phyloP scores from a whole-genome alignment of 2,329 filamentous ascomycete species.

The Fusarium sp. region DNA sequence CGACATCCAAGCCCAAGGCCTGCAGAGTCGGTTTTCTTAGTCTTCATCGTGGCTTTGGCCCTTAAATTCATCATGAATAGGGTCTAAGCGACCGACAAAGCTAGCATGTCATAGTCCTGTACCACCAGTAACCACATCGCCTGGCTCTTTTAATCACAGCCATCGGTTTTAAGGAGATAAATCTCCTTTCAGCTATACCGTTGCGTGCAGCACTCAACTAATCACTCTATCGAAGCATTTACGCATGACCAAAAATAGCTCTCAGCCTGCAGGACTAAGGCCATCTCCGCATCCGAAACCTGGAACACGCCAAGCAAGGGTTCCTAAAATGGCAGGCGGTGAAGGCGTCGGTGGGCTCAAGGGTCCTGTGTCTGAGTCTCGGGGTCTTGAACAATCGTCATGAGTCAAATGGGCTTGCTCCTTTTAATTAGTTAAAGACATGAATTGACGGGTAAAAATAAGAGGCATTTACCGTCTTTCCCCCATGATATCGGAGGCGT shows the following conservation, averaged over 20 bases:
- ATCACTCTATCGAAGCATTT: background rate
- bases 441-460: constrained; percentile 14
- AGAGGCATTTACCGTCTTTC: background rate
- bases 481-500: background rate
- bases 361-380: constrained; percentile 3
- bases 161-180: background rate
- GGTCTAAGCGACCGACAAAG: background rate
- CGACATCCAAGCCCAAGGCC: constrained; percentile 1
- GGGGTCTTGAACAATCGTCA: constrained; percentile 18
- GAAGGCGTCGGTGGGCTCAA: constrained; percentile 2
- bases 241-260: constrained; percentile 6
- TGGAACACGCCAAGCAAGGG: background rate
- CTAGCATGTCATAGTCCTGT: background rate
- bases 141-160: background rate
- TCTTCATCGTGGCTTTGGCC: background rate
- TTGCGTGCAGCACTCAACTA: background rate
- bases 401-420: constrained; percentile 2
- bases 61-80: background rate
- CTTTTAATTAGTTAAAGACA: background rate
- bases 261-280: background rate
- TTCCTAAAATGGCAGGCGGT: constrained; percentile 8
- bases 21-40: background rate
- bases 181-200: background rate
- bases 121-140: constrained; percentile 1
- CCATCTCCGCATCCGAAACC: background rate